A percentile compares a stretch with the other conserved stretches of the same genome.
phyloP scores from a whole-genome alignment of 495 filamentous ascomycete genomes.

The Aspergillus carlsbadensis region DNA sequence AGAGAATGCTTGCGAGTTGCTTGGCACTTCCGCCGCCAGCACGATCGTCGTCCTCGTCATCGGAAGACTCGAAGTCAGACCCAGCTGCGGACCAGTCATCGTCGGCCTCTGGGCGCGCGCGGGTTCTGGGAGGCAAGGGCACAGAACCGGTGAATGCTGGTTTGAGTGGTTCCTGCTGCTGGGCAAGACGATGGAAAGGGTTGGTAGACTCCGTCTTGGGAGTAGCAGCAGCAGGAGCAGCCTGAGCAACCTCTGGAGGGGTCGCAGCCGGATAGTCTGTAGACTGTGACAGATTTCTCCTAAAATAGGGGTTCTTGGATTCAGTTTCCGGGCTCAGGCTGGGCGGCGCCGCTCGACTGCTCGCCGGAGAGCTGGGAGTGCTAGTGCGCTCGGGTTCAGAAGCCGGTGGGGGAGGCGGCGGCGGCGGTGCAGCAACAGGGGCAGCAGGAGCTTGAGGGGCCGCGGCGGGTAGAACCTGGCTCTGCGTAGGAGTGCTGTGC shows the following conservation, averaged over 20 bases:
- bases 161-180: slow-evolving; percentile 33
- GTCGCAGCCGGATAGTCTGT: slow-evolving; percentile 26
- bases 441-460: slow-evolving; percentile 39
- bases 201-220: slow-evolving; percentile 69
- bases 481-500: slow-evolving; percentile 74
- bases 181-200: slow-evolving; percentile 89
- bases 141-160: slow-evolving; percentile 35
- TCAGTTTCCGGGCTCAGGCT: slow-evolving; percentile 38
- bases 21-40: slow-evolving; percentile 80
- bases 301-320: slow-evolving; percentile 73
- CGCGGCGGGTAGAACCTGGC: slow-evolving; percentile 49
- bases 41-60: slow-evolving; percentile 64
- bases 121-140: slow-evolving; percentile 48
- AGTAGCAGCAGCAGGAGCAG: slow-evolving; percentile 18
- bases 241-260: slow-evolving; percentile 29
- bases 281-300: slow-evolving; percentile 60
- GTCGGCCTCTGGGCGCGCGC: slow-evolving; percentile 71
- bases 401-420: slow-evolving; percentile 13
- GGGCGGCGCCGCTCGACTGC: slow-evolving; percentile 25
- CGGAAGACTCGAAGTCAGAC: slow-evolving; percentile 69
- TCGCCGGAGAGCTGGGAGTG: slow-evolving; percentile 28
- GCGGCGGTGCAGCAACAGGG: slow-evolving; percentile 36
- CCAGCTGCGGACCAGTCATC: slow-evolving; percentile 84
- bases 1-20: slow-evolving; percentile 88
- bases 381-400: slow-evolving; percentile 33